Evolutionary conservation across 208 protist genomes (phyloP).

Genomic region (Acanthamoeba lenticulata): DNA sequence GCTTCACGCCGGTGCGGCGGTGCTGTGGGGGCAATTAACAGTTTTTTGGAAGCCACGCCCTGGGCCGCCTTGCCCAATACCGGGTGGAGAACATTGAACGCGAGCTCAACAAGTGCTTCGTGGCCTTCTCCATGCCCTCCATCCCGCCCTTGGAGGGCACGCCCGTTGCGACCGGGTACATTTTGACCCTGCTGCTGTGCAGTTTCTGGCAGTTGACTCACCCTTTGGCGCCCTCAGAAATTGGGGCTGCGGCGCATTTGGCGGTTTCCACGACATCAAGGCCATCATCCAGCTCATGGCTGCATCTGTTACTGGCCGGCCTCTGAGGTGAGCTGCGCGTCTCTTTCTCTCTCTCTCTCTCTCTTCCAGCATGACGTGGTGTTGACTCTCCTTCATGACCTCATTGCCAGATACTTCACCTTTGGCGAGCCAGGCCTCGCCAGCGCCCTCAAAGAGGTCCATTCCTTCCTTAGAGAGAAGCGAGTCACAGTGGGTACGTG

Average conservation of each 20-base stretch:
- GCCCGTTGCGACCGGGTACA: neutral
- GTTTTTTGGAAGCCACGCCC: neutral
- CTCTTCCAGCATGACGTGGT: neutral
- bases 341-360: too few species aligned
- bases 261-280: constrained; percentile 44
- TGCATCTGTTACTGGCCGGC: neutral
- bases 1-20: neutral
- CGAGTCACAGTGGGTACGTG: neutral
- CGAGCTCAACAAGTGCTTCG: constrained; percentile 49
- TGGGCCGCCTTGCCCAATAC: neutral
- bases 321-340: neutral
- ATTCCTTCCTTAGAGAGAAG: neutral
- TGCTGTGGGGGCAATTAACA: too few species aligned
- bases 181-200: neutral
- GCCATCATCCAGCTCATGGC: constrained; percentile 64
- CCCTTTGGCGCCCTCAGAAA: neutral
- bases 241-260: constrained; percentile 67
- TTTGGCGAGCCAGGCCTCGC: constrained; percentile 50
- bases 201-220: neutral
- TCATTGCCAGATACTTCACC: constrained; percentile 24
- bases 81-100: constrained; percentile 6
- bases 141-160: neutral
- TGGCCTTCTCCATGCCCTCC: neutral
- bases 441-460: constrained; percentile 3
- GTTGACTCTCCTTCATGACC: neutral